Evolutionary conservation across 202 grass and related monocot genomes (phyloP).

Genomic region (Alloteropsis angusta): DNA sequence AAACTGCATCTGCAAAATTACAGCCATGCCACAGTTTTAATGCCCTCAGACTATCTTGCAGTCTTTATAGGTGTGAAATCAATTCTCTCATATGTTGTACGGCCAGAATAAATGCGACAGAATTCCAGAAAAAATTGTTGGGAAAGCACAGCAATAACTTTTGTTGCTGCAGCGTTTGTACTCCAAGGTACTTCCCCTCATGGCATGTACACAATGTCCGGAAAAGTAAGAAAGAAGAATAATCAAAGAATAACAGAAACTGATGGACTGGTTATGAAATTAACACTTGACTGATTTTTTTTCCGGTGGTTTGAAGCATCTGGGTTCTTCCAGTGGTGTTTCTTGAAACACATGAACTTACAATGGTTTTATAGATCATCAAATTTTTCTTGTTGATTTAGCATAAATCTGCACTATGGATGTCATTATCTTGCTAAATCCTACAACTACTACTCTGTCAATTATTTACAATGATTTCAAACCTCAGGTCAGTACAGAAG

Average conservation of each 20-base stretch:
- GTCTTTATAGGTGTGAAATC: conserved; percentile 3
- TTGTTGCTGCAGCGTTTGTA: not conserved
- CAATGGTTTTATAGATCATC: not conserved
- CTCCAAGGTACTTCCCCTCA: too few relatives aligned
- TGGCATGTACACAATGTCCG: too few relatives aligned
- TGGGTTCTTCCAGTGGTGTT: not conserved
- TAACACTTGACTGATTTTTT: not conserved
- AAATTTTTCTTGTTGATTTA: not conserved
- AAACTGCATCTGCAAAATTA: not conserved
- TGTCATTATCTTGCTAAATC: not conserved
- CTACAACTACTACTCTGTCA: not conserved
- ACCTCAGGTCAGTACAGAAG: not conserved
- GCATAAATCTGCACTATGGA: not conserved
- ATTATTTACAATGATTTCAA: conserved; percentile 28
- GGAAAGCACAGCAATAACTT: not conserved
- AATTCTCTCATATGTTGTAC: not conserved
- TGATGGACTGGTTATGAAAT: not conserved
- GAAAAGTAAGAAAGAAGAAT: not conserved
- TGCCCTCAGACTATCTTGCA: not conserved
- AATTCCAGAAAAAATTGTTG: not conserved
- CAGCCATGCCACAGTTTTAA: not conserved
- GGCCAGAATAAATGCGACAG: conserved; percentile 10
- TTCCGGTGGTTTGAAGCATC: not conserved
- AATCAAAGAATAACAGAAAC: not conserved
- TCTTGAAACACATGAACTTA: not conserved